Evolutionary conservation across 2,329 filamentous ascomycete genomes (phyloP), one percentile per base, ranked within the genome.

Genomic region (Arthroderma uncinatum): DNA sequence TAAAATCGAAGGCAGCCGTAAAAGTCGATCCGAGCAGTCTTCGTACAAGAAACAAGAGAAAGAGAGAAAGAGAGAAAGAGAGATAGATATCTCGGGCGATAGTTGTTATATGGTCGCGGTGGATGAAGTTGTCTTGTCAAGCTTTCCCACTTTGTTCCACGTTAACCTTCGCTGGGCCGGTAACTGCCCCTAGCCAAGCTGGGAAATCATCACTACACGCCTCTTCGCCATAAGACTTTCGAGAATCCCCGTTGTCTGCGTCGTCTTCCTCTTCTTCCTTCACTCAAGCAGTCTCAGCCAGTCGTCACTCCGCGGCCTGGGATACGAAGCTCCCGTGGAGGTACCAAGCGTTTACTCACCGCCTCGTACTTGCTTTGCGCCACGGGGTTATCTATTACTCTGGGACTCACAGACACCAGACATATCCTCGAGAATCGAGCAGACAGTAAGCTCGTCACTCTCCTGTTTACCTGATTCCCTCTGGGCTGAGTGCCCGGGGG

Each of bases 201-300:
- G 28, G 25, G 21, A 8, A 50, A 25, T 50, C 47, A 50, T 25
- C 47, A 25, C 47, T 19, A 33, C 28, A n/a, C 33, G 12, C 14
- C 34, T 37, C 34, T 4, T 12, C 14, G 9, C 12, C 9, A 12
- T 37, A 10, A 12, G 3, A 10, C 12, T 12, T 47, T 55, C 52
- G 57, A 54, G n/a, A 10, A 44, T 55, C 40, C 12, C 53, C 28
- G 21, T 47, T 47, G n/a, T 56, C 36, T 21, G 25, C 42, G 25
- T 33, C 16, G 40, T 42, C 36, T 44, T 34, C 23, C 33, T 33
- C 25, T 44, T 28, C 34, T 23, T 34, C 12, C 55, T 52, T 36
- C 33, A 34, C 12, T 12, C 33, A 34, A 5, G 42, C 42, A 25
- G 3, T 25, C 5, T 6, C 21, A 25, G 42, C 42, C 21, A 7